Percentiles rank a stretch among this genome's conserved stretches.
phyloP scores from a whole-genome alignment of 148 eudicot species.

The Linanthus parryae region DNA sequence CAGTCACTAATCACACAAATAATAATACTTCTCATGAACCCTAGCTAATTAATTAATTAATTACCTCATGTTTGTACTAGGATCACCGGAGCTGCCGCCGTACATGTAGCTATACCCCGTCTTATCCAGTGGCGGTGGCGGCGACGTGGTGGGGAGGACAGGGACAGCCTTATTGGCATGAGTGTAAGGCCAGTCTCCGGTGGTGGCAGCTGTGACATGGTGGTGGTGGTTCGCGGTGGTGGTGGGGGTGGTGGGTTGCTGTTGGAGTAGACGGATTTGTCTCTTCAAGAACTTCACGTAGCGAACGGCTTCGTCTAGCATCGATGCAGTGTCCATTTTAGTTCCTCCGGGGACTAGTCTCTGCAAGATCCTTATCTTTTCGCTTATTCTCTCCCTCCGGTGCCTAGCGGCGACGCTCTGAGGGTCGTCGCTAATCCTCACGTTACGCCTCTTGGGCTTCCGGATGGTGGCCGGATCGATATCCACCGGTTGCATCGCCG shows the following conservation, averaged over 20 bases:
- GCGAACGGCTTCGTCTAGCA: conserved; percentile 86
- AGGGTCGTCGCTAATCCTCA: conserved; percentile 76
- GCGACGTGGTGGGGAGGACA: conserved; percentile 4
- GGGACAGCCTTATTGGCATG: too few relatives aligned
- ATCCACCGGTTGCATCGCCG: conserved; percentile 92
- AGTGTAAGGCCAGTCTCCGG: conserved; percentile 9
- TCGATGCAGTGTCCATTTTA: conserved; percentile 92
- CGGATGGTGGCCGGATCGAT: conserved; percentile 79
- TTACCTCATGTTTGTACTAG: conserved; percentile 17
- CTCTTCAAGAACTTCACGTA: conserved; percentile 85
- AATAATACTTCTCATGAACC: neutral
- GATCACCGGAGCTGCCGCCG: neutral
- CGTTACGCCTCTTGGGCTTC: conserved; percentile 69
- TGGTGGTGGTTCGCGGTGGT: conserved; percentile 8
- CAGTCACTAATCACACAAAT: neutral
- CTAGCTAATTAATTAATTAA: conserved; percentile 2
- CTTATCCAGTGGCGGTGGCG: conserved; percentile 15
- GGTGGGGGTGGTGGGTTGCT: conserved; percentile 7
- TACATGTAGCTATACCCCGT: too few relatives aligned
- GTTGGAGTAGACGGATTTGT: conserved; percentile 58
- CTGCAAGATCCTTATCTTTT: conserved; percentile 75
- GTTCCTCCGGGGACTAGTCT: conserved; percentile 89
- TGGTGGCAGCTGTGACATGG: conserved; percentile 9
- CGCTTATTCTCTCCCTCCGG: conserved; percentile 76
- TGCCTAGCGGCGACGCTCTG: conserved; percentile 88